Percentiles rank a stretch among this genome's conserved stretches.
phyloP scores from a whole-genome alignment of 768 basidiomycete species.

The Leccinellum rugosiceps region DNA sequence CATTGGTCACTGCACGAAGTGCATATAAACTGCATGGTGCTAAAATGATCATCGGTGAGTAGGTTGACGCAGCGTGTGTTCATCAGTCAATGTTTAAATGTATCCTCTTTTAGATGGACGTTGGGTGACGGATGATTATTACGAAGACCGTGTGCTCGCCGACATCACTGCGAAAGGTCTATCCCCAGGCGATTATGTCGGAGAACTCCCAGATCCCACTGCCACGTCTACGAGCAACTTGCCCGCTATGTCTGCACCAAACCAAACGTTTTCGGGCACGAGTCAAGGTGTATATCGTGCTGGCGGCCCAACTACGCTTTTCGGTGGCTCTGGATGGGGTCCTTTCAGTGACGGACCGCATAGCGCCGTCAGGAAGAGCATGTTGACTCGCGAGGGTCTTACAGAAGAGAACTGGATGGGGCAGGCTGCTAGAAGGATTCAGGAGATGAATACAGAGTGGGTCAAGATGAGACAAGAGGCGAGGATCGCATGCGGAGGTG shows the following conservation, averaged over 20 bases:
- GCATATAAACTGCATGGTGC: conserved; percentile 93
- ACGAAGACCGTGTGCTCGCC: conserved; percentile 77
- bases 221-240: conserved; percentile 44
- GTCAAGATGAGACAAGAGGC: conserved; percentile 52
- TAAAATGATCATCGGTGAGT: conserved; percentile 81
- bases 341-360: conserved; percentile 88
- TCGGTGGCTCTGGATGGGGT: conserved; percentile 79
- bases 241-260: conserved; percentile 32
- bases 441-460: conserved; percentile 66
- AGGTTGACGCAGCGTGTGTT: not conserved
- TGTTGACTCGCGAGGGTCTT: conserved; percentile 76
- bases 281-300: conserved; percentile 78
- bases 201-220: conserved; percentile 76
- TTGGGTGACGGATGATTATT: conserved; percentile 96
- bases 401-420: conserved; percentile 93
- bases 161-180: conserved; percentile 81
- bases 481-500: conserved; percentile 49
- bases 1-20: conserved; percentile 88
- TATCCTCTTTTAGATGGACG: conserved; percentile 60
- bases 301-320: conserved; percentile 90
- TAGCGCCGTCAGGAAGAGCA: conserved; percentile 78
- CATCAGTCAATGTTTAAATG: not conserved
- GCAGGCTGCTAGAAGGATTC: conserved; percentile 64
- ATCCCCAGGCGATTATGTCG: conserved; percentile 78
- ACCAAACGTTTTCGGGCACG: conserved; percentile 40